A percentile compares a stretch with the other conserved stretches of the same genome.
These are phyloP conservation scores for Mollisiaceae sp. DNA, from an alignment of 2,329 filamentous ascomycete genomes.

Conservation along the genomic window DNA sequence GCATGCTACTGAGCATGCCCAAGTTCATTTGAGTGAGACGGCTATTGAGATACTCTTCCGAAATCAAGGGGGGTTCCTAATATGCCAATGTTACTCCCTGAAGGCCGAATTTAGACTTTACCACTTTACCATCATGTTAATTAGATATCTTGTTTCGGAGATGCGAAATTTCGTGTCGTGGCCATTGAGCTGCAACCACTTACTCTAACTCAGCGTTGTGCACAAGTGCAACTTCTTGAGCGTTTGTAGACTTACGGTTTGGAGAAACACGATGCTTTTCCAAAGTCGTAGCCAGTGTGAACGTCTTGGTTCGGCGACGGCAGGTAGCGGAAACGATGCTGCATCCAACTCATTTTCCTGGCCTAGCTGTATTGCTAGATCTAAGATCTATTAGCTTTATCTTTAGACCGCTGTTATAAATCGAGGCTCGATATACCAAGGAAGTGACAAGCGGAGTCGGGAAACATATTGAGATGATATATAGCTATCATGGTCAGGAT, in stretches of 20 bases:
- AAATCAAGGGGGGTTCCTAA: constrained; percentile 13
- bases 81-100: not conserved
- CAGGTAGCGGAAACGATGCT: not conserved
- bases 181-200: not conserved
- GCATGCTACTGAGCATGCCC: not conserved
- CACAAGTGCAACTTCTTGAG: not conserved
- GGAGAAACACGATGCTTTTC: constrained; percentile 10
- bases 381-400: not conserved
- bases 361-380: constrained; percentile 9
- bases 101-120: not conserved
- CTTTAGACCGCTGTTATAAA: too few relatives aligned
- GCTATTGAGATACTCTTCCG: constrained; percentile 8
- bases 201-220: not conserved
- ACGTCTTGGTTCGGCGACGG: not conserved
- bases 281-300: constrained; percentile 14
- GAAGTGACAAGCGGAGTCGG: not conserved
- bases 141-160: not conserved
- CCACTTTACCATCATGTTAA: not conserved
- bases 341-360: constrained; percentile 1
- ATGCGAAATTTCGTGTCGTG: not conserved
- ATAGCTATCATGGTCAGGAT: constrained; percentile 1
- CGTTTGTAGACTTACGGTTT: not conserved
- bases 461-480: constrained; percentile 9
- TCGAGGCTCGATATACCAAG: not conserved
- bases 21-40: constrained; percentile 14